A percentile compares a stretch with the other conserved stretches of the same genome.
phyloP scores from a whole-genome alignment of 2,329 filamentous ascomycete species.

The Paracamarosporium sp. region DNA sequence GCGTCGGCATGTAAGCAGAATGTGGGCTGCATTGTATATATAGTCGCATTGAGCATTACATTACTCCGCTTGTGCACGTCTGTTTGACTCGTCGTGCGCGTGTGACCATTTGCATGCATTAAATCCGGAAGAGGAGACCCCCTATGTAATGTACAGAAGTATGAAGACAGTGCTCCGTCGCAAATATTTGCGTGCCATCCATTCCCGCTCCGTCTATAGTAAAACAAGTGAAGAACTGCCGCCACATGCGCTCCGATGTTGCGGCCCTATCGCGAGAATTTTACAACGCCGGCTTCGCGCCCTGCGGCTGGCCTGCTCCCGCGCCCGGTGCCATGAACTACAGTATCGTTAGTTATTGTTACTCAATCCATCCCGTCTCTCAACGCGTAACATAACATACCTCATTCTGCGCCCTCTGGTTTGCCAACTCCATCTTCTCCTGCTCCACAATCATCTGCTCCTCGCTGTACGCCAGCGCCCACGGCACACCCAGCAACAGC shows the following conservation, averaged over 20 bases:
- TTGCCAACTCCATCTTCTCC: slow-evolving; percentile 97
- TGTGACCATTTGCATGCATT: slow-evolving; percentile 13
- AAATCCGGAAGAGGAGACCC: slow-evolving; percentile 5
- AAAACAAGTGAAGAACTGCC: slow-evolving; percentile 15
- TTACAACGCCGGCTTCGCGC: slow-evolving; percentile 46
- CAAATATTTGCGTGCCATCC: background rate
- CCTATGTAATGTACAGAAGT: slow-evolving; percentile 6
- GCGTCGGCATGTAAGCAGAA: slow-evolving; percentile 13
- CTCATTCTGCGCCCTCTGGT: slow-evolving; percentile 82
- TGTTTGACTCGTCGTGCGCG: background rate
- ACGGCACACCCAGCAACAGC: slow-evolving; percentile 89
- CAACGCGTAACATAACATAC: slow-evolving; percentile 51
- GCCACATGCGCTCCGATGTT: background rate
- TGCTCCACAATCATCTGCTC: slow-evolving; percentile 97
- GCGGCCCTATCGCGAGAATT: background rate
- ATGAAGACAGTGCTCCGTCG: slow-evolving; percentile 5
- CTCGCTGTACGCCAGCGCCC: slow-evolving; percentile 90
- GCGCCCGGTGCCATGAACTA: slow-evolving; percentile 45
- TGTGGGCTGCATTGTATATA: slow-evolving; percentile 39
- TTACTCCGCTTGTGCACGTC: slow-evolving; percentile 22
- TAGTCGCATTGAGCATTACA: slow-evolving; percentile 36
- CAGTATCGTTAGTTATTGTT: slow-evolving; percentile 18
- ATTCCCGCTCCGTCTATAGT: slow-evolving; percentile 2
- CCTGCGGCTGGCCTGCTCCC: slow-evolving; percentile 27
- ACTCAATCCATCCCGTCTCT: background rate